A percentile compares a stretch with the other conserved stretches of the same genome.
Conservation (phyloP, 2,329 filamentous ascomycete species). For the Fusarium acutatum region DNA sequence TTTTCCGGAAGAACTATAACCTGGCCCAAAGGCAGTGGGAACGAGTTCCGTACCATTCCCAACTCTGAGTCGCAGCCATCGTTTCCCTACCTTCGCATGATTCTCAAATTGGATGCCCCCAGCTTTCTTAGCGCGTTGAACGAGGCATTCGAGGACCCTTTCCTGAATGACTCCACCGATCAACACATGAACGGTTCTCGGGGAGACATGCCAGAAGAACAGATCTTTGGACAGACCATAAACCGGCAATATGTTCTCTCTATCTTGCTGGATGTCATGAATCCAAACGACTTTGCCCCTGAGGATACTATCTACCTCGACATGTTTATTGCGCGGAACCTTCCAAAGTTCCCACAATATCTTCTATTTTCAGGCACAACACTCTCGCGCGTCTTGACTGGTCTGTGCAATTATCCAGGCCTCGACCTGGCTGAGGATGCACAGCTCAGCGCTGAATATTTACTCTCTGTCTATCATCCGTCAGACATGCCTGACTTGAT, state of each 20-base stretch:
- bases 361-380: conserved; percentile 88
- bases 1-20: conserved; percentile 83
- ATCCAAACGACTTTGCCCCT: conserved; percentile 74
- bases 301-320: conserved; percentile 94
- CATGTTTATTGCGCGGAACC: conserved; percentile 96
- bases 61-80: conserved; percentile 70
- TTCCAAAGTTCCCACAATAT: conserved; percentile 97
- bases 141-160: conserved; percentile 95
- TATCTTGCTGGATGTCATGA: conserved; percentile 92
- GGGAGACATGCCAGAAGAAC: conserved; percentile 68
- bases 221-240: conserved; percentile 75
- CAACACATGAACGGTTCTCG: conserved; percentile 60
- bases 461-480: conserved; percentile 92
- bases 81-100: conserved; percentile 84
- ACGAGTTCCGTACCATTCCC: conserved; percentile 69
- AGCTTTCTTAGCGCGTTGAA: conserved; percentile 96
- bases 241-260: conserved; percentile 93
- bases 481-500: conserved; percentile 81
- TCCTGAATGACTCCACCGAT: conserved; percentile 83
- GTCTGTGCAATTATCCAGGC: conserved; percentile 85
- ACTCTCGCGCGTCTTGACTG: conserved; percentile 80
- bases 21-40: conserved; percentile 74
- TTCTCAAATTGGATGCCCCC: conserved; percentile 87
- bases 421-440: conserved; percentile 88
- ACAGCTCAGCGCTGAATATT: conserved; percentile 95